Conservation (phyloP, 768 basidiomycete species). For the Trametes cinnabarina region DNA sequence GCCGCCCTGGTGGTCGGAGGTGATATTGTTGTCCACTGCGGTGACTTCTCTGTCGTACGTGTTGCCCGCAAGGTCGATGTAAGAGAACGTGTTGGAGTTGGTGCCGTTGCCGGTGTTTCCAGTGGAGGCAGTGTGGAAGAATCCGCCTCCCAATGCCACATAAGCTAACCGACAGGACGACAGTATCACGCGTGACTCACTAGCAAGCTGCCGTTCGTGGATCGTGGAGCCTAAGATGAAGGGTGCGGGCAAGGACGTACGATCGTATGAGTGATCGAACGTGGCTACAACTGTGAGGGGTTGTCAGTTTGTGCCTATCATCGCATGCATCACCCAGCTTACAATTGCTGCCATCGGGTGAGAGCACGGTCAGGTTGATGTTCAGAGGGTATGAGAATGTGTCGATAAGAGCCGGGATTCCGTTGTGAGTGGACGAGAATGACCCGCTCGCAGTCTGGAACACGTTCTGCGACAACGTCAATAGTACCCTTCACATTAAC, state of each 20-base stretch:
- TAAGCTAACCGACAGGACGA: background rate
- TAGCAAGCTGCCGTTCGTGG: conserved; percentile 54
- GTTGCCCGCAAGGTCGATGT: conserved; percentile 56
- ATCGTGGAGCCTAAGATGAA: conserved; percentile 60
- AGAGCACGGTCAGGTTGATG: conserved; percentile 38
- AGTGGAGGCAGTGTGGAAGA: conserved; percentile 42
- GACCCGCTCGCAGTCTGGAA: conserved; percentile 49
- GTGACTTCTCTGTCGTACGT: conserved; percentile 61
- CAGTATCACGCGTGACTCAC: conserved; percentile 34
- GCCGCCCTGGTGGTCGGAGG: conserved; percentile 56
- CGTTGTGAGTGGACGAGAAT: conserved; percentile 49
- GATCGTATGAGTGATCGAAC: conserved; percentile 71
- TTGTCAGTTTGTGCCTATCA: background rate
- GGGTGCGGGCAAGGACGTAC: conserved; percentile 55
- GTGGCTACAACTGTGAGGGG: conserved; percentile 41
- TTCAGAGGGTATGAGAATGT: conserved; percentile 52
- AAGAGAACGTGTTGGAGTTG: conserved; percentile 65
- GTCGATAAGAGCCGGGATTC: conserved; percentile 43
- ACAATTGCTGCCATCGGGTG: conserved; percentile 35
- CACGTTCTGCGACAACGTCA: conserved; percentile 38
- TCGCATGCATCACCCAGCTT: conserved; percentile 1
- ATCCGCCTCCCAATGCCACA: conserved; percentile 40
- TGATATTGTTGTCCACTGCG: conserved; percentile 60
- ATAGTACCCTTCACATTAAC: background rate
- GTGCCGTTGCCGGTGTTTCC: conserved; percentile 68